Percentiles rank a stretch among this genome's conserved stretches.
These are phyloP conservation scores for Ormosia semicastrata DNA, from an alignment of 306 rosid species.

Conservation along the genomic window DNA sequence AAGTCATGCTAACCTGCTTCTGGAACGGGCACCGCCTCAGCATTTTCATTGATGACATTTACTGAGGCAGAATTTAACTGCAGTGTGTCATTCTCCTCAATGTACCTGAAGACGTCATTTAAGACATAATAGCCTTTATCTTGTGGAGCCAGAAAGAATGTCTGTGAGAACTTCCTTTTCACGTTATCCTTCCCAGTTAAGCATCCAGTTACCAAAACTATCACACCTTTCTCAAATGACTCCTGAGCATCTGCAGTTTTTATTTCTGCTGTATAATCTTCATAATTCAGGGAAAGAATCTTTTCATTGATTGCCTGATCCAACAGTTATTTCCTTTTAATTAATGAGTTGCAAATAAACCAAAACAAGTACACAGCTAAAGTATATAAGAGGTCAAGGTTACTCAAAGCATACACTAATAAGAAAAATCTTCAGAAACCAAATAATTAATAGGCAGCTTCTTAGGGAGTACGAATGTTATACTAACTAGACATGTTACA, in stretches of 20 bases:
- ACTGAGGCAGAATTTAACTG: slow-evolving; percentile 44
- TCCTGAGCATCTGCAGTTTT: slow-evolving; percentile 97
- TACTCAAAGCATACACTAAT: slow-evolving; percentile 14
- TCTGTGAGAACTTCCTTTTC: slow-evolving; percentile 80
- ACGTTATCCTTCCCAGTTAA: slow-evolving; percentile 88
- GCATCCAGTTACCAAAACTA: slow-evolving; percentile 94
- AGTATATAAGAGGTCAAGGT: background rate
- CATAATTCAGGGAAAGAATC: slow-evolving; percentile 78
- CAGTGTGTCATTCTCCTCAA: slow-evolving; percentile 60
- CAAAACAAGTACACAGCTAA: background rate
- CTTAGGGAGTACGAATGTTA: background rate
- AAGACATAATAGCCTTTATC: slow-evolving; percentile 90
- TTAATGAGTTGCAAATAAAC: slow-evolving; percentile 14
- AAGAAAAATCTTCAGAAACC: slow-evolving; percentile 11
- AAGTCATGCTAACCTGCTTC: slow-evolving; percentile 66
- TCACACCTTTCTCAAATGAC: slow-evolving; percentile 83
- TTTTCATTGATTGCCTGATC: slow-evolving; percentile 87
- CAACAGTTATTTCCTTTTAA: slow-evolving; percentile 23
- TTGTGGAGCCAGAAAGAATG: slow-evolving; percentile 97
- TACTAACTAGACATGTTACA: background rate
- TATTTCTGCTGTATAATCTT: slow-evolving; percentile 86
- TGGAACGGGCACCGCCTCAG: slow-evolving; percentile 40
- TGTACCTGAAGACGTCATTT: slow-evolving; percentile 89
- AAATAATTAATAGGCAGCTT: slow-evolving; percentile 4
- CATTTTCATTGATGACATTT: slow-evolving; percentile 48